Conservation (phyloP, 768 basidiomycete genomes). For the Leucocoprinus sp. region DNA sequence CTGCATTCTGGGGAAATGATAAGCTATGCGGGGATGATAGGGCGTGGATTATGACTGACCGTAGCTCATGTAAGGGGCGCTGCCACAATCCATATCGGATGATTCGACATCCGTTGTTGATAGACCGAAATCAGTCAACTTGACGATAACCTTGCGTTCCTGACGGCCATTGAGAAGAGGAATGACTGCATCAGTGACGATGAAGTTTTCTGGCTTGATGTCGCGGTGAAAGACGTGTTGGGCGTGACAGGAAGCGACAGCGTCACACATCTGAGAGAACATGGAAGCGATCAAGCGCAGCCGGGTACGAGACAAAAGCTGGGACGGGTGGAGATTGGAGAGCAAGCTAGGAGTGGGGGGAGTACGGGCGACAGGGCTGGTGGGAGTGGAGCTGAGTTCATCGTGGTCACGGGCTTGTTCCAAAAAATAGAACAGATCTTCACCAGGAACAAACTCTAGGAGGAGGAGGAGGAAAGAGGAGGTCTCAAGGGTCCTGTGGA, state of each 20-base stretch:
- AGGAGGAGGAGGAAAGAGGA: slow-evolving; percentile 85
- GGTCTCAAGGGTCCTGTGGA: slow-evolving; percentile 91
- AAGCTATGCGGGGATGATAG: slow-evolving; percentile 12
- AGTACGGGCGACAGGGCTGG: slow-evolving; percentile 49
- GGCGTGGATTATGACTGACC: slow-evolving; percentile 40
- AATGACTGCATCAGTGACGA: slow-evolving; percentile 76
- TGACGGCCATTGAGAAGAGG: slow-evolving; percentile 45
- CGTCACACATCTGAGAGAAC: slow-evolving; percentile 99
- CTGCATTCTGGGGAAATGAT: slow-evolving; percentile 67
- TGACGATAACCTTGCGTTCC: slow-evolving; percentile 89
- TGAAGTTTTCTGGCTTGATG: slow-evolving; percentile 99
- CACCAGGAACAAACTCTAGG: slow-evolving; percentile 92
- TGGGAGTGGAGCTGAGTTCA: slow-evolving; percentile 38
- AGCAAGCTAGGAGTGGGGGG: slow-evolving; percentile 93
- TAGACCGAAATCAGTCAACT: slow-evolving; percentile 94
- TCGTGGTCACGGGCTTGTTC: slow-evolving; percentile 91
- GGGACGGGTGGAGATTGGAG: slow-evolving; percentile 68
- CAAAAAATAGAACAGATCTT: slow-evolving; percentile 97
- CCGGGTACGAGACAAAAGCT: slow-evolving; percentile 79
- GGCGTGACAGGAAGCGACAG: slow-evolving; percentile 89
- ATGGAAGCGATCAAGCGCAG: slow-evolving; percentile 92
- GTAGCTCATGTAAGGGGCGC: slow-evolving; percentile 98
- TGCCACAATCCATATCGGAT: slow-evolving; percentile 97
- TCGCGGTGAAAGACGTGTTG: slow-evolving; percentile 91
- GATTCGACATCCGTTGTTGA: slow-evolving; percentile 85